Evolutionary conservation across 2,329 filamentous ascomycete species (phyloP).

Genomic region (Chaetomium sp.): DNA sequence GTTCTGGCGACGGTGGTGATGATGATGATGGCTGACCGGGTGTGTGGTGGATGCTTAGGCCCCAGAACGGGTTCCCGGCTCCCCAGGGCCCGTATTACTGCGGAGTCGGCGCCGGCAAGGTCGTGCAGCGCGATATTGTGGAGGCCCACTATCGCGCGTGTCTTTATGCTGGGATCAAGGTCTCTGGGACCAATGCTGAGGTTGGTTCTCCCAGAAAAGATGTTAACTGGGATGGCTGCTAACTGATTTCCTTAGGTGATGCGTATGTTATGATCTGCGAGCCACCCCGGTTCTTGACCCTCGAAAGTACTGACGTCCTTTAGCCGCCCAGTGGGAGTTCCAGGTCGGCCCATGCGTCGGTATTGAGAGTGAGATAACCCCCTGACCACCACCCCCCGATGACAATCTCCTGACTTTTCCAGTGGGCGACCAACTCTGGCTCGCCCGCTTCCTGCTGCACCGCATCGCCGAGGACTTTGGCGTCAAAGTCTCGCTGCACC

Average conservation of each 20-base stretch:
- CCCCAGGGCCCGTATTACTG: constrained; percentile 97
- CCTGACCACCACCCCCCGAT: not conserved
- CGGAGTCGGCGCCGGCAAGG: constrained; percentile 95
- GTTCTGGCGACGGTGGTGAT: not conserved
- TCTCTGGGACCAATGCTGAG: constrained; percentile 98
- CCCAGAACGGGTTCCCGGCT: constrained; percentile 55
- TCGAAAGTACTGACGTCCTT: constrained; percentile 5
- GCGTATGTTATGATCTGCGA: constrained; percentile 46
- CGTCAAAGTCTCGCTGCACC: constrained; percentile 90
- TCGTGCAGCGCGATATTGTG: constrained; percentile 96
- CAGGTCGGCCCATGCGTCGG: constrained; percentile 89
- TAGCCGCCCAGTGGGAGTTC: constrained; percentile 87
- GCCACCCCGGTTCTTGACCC: not conserved
- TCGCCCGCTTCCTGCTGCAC: constrained; percentile 83
- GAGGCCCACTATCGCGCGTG: constrained; percentile 76
- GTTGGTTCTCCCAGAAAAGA: constrained; percentile 48
- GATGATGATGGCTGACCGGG: not conserved
- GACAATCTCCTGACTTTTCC: constrained; percentile 4
- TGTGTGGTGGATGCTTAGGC: constrained; percentile 13
- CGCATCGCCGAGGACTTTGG: constrained; percentile 91
- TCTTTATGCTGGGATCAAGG: constrained; percentile 86
- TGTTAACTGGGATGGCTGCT: not conserved
- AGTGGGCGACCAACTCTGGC: constrained; percentile 97
- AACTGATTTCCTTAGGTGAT: constrained; percentile 30
- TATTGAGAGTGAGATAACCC: constrained; percentile 68